Evolutionary conservation across 768 basidiomycete genomes (phyloP), one percentile per base, ranked within the genome.

Genomic region (Epithele typhae): DNA sequence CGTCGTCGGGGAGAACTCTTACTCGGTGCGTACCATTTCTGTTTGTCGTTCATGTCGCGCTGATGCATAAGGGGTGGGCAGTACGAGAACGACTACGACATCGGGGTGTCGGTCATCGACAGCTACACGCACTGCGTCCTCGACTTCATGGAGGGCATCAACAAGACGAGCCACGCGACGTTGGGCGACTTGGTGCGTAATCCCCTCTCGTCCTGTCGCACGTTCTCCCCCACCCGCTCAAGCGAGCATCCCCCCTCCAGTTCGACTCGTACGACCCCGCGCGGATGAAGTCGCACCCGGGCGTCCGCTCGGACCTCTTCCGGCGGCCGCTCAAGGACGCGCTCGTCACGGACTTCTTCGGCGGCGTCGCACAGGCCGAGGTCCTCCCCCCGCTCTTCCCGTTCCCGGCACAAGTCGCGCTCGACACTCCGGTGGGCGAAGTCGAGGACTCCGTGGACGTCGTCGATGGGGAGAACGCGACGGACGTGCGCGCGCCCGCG

Each of bases 81-180:
- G 92, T 84, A 97, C 57, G 87, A 91, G 61, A 91, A 89, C 59
- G 96, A 99, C 69, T 72, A 83, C 27, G 95, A 97, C 53, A 83
- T 99, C 23, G 96, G 96, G 3, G 91, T 98, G 0, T 84, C 92
- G 0, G 93, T 99, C 40, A 96, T 97, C 52, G 96, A 99, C 62
- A 81, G 82, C 12, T 99, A 81, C 62, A 98, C 95, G 0, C 96
- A 98, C 67, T 87, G 87, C 58, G 74, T 94, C 23, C 79, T 99
- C 9, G 78, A 92, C 52, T 93, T 81, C 64, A 83, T 99, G 76
- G 96, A 98, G 64, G 77, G 79, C 15, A 84, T 95, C 57, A 90
- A 92, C 68, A 96, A 96, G 67, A 94, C 94, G 0, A 87, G 84
- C 39, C 78, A 81, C 36, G 73, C 75, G 15, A 86, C 87, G 12